phyloP scores from a whole-genome alignment of 495 filamentous ascomycete genomes.

The Xeromyces bisporus region DNA sequence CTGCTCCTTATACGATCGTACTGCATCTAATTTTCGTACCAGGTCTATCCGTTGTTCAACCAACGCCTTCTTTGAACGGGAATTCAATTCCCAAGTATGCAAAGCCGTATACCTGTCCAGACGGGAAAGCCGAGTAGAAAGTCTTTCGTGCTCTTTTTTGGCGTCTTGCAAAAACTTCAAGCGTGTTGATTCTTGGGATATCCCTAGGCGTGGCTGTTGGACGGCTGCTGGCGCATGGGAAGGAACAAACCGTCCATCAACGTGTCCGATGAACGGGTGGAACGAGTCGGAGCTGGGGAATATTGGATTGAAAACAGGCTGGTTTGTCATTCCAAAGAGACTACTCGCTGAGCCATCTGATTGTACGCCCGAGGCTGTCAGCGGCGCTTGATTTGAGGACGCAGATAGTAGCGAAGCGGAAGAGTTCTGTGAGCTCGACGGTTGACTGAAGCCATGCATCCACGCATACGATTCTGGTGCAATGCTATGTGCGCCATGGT shows the following conservation, averaged over 20 bases:
- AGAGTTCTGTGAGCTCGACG: slow-evolving; percentile 2
- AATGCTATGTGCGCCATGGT: slow-evolving; percentile 1
- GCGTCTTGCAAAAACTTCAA: slow-evolving; percentile 10
- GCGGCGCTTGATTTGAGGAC: slow-evolving; percentile 3
- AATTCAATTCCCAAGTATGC: slow-evolving; percentile 19
- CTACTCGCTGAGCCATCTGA: slow-evolving; percentile 3
- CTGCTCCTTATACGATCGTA: slow-evolving; percentile 21
- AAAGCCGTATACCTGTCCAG: slow-evolving; percentile 26
- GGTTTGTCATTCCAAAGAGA: background rate
- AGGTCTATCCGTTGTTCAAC: slow-evolving; percentile 20
- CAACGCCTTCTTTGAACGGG: slow-evolving; percentile 13
- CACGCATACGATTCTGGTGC: slow-evolving; percentile 3
- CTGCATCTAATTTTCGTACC: slow-evolving; percentile 20
- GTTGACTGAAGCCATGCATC: slow-evolving; percentile 5
- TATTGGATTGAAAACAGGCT: slow-evolving; percentile 4
- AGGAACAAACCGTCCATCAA: slow-evolving; percentile 1
- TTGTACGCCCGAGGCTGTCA: slow-evolving; percentile 1
- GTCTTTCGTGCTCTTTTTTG: slow-evolving; percentile 10
- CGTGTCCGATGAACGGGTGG: slow-evolving; percentile 1
- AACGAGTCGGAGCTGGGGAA: slow-evolving; percentile 3
- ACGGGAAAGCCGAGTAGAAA: slow-evolving; percentile 16
- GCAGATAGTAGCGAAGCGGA: slow-evolving; percentile 2
- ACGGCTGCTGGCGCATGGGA: background rate
- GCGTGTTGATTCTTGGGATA: slow-evolving; percentile 2
- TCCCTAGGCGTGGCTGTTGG: slow-evolving; percentile 3